Conservation (phyloP, 257 asterid species). For the Solanum tarapatanum region DNA sequence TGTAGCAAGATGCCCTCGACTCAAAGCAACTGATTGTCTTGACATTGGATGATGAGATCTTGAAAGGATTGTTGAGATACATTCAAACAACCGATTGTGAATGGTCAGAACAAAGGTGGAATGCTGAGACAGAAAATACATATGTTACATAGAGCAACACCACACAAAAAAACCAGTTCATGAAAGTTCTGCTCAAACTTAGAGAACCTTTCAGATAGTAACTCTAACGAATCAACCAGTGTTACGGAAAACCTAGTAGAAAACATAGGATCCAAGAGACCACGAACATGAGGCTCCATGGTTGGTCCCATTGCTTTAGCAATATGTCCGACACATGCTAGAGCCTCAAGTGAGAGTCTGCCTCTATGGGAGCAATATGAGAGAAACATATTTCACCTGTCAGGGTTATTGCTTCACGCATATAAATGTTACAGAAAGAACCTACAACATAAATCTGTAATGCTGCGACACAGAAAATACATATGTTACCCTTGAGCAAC, state of each 20-base stretch:
- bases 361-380: conserved; percentile 97
- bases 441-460: no score
- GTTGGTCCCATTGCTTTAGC: conserved; percentile 72
- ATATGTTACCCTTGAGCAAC: not conserved
- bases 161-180: not conserved
- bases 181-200: not conserved
- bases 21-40: conserved; percentile 40
- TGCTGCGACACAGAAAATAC: no score
- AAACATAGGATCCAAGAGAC: conserved; percentile 89
- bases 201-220: conserved; percentile 59
- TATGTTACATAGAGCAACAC: no score
- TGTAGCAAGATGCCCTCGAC: conserved; percentile 46
- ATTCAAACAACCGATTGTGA: conserved; percentile 36
- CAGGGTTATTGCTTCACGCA: not conserved
- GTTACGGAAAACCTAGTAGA: conserved; percentile 67
- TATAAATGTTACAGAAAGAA: no score
- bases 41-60: conserved; percentile 60
- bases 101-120: conserved; percentile 70
- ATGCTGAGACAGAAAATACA: conserved; percentile 37
- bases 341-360: conserved; percentile 82
- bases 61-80: conserved; percentile 78
- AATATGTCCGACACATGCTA: conserved; percentile 95
- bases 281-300: conserved; percentile 74
- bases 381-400: not conserved
- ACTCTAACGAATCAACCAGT: conserved; percentile 77